phyloP scores from a whole-genome alignment of 805 yeast species.

The Monosporozyma aerobia region DNA sequence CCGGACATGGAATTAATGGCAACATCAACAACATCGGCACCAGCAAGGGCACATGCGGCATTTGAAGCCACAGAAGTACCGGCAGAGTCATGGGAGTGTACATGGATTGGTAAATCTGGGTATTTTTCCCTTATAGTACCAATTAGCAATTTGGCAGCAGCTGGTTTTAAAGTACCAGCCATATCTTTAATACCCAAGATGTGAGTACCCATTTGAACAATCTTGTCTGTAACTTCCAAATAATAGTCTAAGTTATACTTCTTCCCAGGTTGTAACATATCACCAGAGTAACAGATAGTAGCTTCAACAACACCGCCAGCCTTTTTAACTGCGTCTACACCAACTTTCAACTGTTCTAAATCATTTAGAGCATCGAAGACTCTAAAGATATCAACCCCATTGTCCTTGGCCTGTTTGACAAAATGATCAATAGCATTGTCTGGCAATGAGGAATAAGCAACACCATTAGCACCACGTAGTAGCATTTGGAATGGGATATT shows the following conservation, averaged over 20 bases:
- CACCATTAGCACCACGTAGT: constrained; percentile 98
- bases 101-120: constrained; percentile 95
- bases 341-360: constrained; percentile 91
- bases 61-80: constrained; percentile 98
- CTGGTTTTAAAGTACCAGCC: constrained; percentile 98
- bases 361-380: constrained; percentile 97
- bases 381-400: constrained; percentile 95
- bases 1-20: constrained; percentile 98
- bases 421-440: constrained; percentile 98
- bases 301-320: constrained; percentile 99
- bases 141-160: constrained; percentile 77
- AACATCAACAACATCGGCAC: constrained; percentile 97
- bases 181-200: constrained; percentile 96
- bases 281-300: constrained; percentile 97
- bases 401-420: constrained; percentile 86
- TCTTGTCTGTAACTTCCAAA: constrained; percentile 66
- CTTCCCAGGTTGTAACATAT: constrained; percentile 92
- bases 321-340: constrained; percentile 96
- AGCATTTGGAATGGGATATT: constrained; percentile 99
- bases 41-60: constrained; percentile 89
- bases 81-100: constrained; percentile 98
- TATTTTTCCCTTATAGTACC: constrained; percentile 73
- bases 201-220: constrained; percentile 93
- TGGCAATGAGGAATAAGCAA: constrained; percentile 94
- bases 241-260: constrained; percentile 92